These are phyloP conservation scores for Setaria viridis DNA, from an alignment of 202 grass and related monocot species.

Conservation along the genomic window DNA sequence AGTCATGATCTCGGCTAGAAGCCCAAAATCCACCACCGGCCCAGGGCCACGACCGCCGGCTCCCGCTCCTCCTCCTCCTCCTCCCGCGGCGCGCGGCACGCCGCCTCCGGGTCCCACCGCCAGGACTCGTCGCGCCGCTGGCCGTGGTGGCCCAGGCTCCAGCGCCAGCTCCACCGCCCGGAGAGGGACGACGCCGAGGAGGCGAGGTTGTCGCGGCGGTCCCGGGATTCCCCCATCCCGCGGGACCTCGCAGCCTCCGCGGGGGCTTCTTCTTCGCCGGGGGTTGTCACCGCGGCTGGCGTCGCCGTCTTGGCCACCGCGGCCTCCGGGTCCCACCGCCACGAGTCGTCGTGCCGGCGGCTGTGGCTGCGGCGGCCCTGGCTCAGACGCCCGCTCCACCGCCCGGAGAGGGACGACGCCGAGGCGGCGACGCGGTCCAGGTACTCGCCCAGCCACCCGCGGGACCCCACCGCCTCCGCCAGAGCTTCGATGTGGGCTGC, in stretches of 20 bases:
- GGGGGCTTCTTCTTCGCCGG: conserved; percentile 46
- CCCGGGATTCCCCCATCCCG: conserved; percentile 72
- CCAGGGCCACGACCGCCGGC: conserved; percentile 53
- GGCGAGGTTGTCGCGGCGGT: conserved; percentile 49
- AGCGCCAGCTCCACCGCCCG: conserved; percentile 60
- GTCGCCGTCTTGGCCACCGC: conserved; percentile 13
- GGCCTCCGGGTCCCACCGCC: conserved; percentile 63
- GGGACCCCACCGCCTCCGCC: conserved; percentile 55
- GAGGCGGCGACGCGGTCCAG: conserved; percentile 73
- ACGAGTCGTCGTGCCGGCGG: conserved; percentile 42
- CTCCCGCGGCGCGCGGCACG: not conserved
- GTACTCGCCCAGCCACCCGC: conserved; percentile 83
- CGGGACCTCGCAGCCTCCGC: conserved; percentile 54
- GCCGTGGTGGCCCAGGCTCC: conserved; percentile 54
- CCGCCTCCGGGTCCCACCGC: conserved; percentile 61
- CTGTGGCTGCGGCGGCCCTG: conserved; percentile 33
- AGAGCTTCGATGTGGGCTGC: conserved; percentile 45
- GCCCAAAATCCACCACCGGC: conserved; percentile 91
- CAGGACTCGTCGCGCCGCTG: conserved; percentile 41
- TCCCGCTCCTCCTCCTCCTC: conserved; percentile 66
- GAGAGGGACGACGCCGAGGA: conserved; percentile 72
- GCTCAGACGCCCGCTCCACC: conserved; percentile 67
- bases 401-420: conserved; percentile 61
- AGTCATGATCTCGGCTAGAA: conserved; percentile 32
- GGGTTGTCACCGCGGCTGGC: conserved; percentile 4